Evolutionary conservation across 768 basidiomycete genomes (phyloP), one percentile per base, ranked within the genome.

Genomic region (Boletus reticulatus): DNA sequence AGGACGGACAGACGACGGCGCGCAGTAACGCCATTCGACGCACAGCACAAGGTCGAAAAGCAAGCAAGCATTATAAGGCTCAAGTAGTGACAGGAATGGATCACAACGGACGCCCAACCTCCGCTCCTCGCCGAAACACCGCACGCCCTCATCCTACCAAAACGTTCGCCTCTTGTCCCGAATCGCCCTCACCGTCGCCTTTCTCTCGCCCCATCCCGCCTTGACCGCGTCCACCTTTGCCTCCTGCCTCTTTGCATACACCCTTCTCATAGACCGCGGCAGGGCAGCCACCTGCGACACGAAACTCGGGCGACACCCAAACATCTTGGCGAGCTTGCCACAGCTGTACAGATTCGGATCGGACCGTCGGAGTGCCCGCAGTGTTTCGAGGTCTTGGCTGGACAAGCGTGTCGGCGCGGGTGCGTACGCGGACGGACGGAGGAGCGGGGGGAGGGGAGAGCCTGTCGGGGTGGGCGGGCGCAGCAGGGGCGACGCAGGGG

Each of bases 401-500:
- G 81, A 78, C 52, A 83, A 69, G 38, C 79, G 83, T 46, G 62
- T 64, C 24, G 73, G 71, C 42, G 64, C 63, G 22, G 66, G 61
- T 6, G 48, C 58, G 52, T 75, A 70, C 48, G 68, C 67, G 3
- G 75, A 73, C 29, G 79, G 76, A 17, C 80, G 78, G 43, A 79
- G 71, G 19, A 75, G 60, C 0, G 83, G 85, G 3, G 84, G 84
- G 7, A 80, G 72, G 14, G 75, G 73, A 0, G 62, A 50, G n/a
- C 43, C 52, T 11, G 73, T 62, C 7, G 62, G 24, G 2, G 65
- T 52, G 7, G 73, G 65, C 14, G 80, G 72, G 0, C 75, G 75
- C 16, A 93, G 79, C 6, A 93, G 76, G 0, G 92, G 88, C 0
- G 91, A 94, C 7, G 80, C 72, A 11, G 91, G 91, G 10, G 79